These are phyloP conservation scores for Crotalaria pallida DNA, from an alignment of 306 rosid species.

Conservation along the genomic window DNA sequence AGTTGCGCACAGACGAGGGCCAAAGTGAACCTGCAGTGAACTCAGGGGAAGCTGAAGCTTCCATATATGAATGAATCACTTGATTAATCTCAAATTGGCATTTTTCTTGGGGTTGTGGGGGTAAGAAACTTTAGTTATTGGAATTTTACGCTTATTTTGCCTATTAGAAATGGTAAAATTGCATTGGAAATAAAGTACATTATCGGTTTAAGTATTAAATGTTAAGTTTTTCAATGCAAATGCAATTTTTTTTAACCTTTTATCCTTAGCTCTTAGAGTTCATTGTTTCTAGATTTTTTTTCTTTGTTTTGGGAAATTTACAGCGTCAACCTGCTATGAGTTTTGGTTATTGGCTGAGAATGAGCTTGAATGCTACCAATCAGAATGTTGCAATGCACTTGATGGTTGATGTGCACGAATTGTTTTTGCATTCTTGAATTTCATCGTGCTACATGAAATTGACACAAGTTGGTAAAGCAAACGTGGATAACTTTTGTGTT, in stretches of 20 bases:
- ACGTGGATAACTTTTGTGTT: neutral
- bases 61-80: slow-evolving; percentile 12
- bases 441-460: neutral
- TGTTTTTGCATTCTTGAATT: neutral
- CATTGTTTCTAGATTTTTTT: neutral
- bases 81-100: neutral
- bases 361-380: neutral
- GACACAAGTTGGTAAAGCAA: neutral
- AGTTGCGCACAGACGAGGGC: slow-evolving; percentile 28
- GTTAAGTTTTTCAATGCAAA: too few species aligned
- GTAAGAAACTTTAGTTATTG: neutral
- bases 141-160: neutral
- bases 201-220: too few species aligned
- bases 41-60: slow-evolving; percentile 44
- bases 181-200: too few species aligned
- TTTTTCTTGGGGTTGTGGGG: neutral
- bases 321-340: neutral
- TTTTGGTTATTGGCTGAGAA: neutral
- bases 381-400: neutral
- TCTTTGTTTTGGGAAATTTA: neutral
- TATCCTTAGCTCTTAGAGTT: neutral
- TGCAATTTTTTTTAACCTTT: too few species aligned
- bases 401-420: neutral
- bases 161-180: neutral
- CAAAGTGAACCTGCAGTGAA: slow-evolving; percentile 18